Conservation (phyloP, 1,284 basidiomycete species). For the Ceratobasidium sp. region DNA sequence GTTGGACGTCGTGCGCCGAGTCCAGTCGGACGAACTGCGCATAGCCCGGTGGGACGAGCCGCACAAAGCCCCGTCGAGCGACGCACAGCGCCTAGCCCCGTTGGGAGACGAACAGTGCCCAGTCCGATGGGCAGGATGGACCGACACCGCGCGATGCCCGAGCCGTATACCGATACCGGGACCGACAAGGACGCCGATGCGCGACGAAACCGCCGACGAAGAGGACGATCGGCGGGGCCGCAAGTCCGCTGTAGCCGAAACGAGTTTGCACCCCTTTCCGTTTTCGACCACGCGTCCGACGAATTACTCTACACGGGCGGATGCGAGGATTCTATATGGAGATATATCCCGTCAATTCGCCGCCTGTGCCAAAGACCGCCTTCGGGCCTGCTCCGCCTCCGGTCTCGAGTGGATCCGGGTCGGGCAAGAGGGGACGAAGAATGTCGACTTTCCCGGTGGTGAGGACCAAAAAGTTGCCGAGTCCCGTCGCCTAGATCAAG, state of each 20-base stretch:
- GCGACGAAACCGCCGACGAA: conserved; percentile 34
- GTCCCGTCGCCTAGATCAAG: background rate
- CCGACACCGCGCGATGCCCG: background rate
- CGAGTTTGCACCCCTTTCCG: background rate
- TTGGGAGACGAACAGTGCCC: background rate
- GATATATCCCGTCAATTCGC: conserved; percentile 31
- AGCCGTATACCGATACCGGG: conserved; percentile 24
- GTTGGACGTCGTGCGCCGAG: background rate
- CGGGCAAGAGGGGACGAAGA: background rate
- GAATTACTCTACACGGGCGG: background rate
- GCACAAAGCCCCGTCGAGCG: background rate
- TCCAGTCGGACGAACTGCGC: background rate
- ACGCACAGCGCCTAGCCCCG: background rate
- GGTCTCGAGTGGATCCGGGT: background rate
- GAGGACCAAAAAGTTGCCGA: background rate
- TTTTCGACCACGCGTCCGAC: background rate
- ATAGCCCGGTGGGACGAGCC: background rate
- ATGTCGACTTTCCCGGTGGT: conserved; percentile 8
- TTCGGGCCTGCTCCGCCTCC: background rate
- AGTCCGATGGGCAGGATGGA: background rate
- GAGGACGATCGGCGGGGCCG: background rate
- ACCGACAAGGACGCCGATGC: conserved; percentile 23
- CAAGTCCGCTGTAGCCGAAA: background rate
- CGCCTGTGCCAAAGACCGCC: conserved; percentile 25
- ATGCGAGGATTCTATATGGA: conserved; percentile 3